Base-by-base conservation (phyloP, 1,284 basidiomycete species). In the Sporisorium exsertum region DNA sequence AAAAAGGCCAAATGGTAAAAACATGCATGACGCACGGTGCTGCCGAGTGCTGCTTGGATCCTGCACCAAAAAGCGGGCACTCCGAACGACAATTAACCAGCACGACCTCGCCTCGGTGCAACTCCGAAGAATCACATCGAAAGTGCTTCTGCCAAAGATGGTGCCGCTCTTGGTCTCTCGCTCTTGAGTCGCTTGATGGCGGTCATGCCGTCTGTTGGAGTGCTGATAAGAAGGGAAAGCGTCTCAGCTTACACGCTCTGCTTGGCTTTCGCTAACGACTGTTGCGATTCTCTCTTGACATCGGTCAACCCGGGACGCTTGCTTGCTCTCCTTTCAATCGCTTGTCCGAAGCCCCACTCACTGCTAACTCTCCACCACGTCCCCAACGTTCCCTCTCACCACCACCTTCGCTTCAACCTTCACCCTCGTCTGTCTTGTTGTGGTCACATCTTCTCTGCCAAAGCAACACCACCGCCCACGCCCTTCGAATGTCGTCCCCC, bases 161-260 rank as follows among this genome's bases (percentile, higher is more conserved):
- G n/a, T n/a, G n/a, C n/a, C n/a, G n/a, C n/a, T n/a, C n/a, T n/a
- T 32, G 6, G 32, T 12, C 32, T 32, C 12, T 32, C 32, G 32
- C 32, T 32, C 32, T 32, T 32, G 32, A n/a, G n/a, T n/a, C n/a
- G n/a, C n/a, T n/a, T n/a, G n/a, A n/a, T 32, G 29, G 29, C 29
- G 29, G 40, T n/a, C 40, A 3, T 20, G 7, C 18, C 18, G 40
- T 22, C n/a, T n/a, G n/a, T n/a, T n/a, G n/a, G n/a, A n/a, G n/a
- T 45, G 46, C 46, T 18, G 46, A 47, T 47, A 47, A 47, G 46
- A 47, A n/a, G 46, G 26, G 15, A 18, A 47, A 29, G 26, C 22
- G 15, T 18, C 13, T 35, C 35, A 35, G 35, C 35, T n/a, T n/a
- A n/a, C n/a, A n/a, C n/a, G n/a, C n/a, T n/a, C 13, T 35, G 24